Evolutionary conservation across 2,329 filamentous ascomycete species (phyloP), one percentile per base, ranked within the genome.

Genomic region (Plenodomus lindquistii): DNA sequence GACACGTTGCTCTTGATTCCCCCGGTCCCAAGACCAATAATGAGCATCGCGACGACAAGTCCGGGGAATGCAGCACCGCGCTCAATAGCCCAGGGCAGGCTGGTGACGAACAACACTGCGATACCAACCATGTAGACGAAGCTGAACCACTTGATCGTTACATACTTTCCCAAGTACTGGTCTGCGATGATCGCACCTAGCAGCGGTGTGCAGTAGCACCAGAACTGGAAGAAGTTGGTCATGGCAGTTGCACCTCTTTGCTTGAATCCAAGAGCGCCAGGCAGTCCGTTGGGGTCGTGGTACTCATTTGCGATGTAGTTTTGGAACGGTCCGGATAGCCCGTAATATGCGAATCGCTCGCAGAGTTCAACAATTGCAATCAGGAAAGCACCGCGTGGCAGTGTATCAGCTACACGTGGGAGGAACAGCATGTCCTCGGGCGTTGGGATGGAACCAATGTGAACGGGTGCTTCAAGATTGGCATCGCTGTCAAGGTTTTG

Each of bases 1-100:
- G 74, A 74, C 37, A 92, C 87, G 65, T 92, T 92, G 55, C 86
- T 83, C 77, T 92, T 93, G 81, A 92, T 91, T 63, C 89, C 87
- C 53, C 88, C 88, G 1, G 87, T 89, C 37, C 88, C 88, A 22
- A 89, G 70, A n/a, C 86, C 87, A 65, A 91, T 82, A 63, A 91
- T 80, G 37, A 88, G 71, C 56, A 88, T 78, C 19, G 84, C 83
- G 22, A 85, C 72, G 2, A 86, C 70, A 60, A 90, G 87, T 42
- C 82, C 84, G 1, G 77, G 85, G 38, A 89, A 81, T 0, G 85
- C 77, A 11, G 78, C 75, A 15, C 84, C 79, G 29, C 82, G 73
- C 37, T 81, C 73, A 39, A 91, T 85, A 40, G 88, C 83, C 2
- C 67, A 63, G 0, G 87, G 87, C 1, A 87, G 74, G 15, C 87